Evolutionary conservation across 2,329 filamentous ascomycete genomes (phyloP).

Genomic region (Drechslerella coelobrocha): DNA sequence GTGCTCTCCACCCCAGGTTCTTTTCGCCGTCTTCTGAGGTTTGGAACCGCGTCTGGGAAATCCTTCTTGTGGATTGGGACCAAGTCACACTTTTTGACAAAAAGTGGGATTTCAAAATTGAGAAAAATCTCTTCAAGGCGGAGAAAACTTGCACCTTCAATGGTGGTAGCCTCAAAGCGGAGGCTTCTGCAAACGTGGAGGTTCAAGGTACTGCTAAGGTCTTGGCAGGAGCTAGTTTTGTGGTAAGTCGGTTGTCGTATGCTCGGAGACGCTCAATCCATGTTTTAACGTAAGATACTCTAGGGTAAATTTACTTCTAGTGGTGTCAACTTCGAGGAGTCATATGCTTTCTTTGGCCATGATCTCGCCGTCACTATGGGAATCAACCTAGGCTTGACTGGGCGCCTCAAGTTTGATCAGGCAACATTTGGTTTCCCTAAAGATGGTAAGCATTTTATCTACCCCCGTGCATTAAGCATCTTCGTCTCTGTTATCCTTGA

Average conservation of each 20-base stretch:
- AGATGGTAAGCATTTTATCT: slow-evolving; percentile 28
- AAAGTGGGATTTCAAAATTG: slow-evolving; percentile 34
- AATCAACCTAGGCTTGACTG: slow-evolving; percentile 24
- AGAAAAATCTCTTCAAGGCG: slow-evolving; percentile 28
- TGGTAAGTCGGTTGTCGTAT: slow-evolving; percentile 17
- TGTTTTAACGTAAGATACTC: slow-evolving; percentile 16
- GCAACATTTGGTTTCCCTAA: slow-evolving; percentile 30
- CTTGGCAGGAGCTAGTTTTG: slow-evolving; percentile 34
- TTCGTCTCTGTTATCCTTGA: not conserved
- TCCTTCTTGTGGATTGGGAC: slow-evolving; percentile 16
- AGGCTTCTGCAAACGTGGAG: slow-evolving; percentile 21
- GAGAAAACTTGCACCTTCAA: slow-evolving; percentile 43
- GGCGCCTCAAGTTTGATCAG: slow-evolving; percentile 38
- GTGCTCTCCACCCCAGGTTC: slow-evolving; percentile 35
- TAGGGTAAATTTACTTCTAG: slow-evolving; percentile 35
- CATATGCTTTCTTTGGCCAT: slow-evolving; percentile 38
- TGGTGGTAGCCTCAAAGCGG: slow-evolving; percentile 34
- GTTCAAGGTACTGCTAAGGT: slow-evolving; percentile 27
- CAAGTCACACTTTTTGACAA: slow-evolving; percentile 10
- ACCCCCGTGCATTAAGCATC: not conserved
- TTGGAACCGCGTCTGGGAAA: slow-evolving; percentile 24
- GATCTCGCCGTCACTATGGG: slow-evolving; percentile 29
- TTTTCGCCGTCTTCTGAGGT: slow-evolving; percentile 7
- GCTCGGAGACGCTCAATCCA: slow-evolving; percentile 4
- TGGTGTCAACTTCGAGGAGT: slow-evolving; percentile 32